A percentile compares a stretch with the other conserved stretches of the same genome.
Conservation (phyloP, 148 eudicot species). For the Silene uniflora region DNA sequence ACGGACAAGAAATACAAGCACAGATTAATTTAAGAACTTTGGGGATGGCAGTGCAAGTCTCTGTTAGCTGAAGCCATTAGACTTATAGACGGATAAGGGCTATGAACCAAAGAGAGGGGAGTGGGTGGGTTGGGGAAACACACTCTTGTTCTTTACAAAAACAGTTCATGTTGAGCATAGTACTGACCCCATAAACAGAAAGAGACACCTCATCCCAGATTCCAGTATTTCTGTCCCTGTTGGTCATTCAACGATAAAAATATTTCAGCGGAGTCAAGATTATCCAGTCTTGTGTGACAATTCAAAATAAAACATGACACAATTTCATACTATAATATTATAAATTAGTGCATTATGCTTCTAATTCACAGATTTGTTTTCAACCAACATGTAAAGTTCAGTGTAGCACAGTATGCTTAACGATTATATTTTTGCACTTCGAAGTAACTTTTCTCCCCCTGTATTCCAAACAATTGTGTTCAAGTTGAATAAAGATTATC, state of each 20-base stretch:
- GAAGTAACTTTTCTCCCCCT: not conserved
- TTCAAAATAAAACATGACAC: not conserved
- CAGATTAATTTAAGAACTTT: too few relatives aligned
- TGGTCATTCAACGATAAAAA: conserved; percentile 16
- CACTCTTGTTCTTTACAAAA: not conserved
- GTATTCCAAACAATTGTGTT: not conserved
- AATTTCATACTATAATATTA: not conserved
- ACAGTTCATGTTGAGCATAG: conserved; percentile 8
- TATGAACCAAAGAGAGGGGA: not conserved
- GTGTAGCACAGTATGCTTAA: not conserved
- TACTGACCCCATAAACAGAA: conserved; percentile 80
- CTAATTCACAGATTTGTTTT: conserved; percentile 1
- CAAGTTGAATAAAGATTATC: too few relatives aligned
- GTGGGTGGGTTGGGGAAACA: not conserved
- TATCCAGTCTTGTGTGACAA: conserved; percentile 1
- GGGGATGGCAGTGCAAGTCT: too few relatives aligned
- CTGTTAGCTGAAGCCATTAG: not conserved
- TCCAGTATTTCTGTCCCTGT: conserved; percentile 99
- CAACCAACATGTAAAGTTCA: not conserved
- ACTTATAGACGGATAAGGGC: not conserved
- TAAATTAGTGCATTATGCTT: not conserved
- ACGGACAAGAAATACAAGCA: too few relatives aligned
- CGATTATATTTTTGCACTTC: not conserved
- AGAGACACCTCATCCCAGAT: conserved; percentile 99
- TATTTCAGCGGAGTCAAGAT: not conserved